These are phyloP conservation scores for Melanopsichium pennsylvanicum DNA, from an alignment of 1,284 basidiomycete species.

Conservation along the genomic window DNA sequence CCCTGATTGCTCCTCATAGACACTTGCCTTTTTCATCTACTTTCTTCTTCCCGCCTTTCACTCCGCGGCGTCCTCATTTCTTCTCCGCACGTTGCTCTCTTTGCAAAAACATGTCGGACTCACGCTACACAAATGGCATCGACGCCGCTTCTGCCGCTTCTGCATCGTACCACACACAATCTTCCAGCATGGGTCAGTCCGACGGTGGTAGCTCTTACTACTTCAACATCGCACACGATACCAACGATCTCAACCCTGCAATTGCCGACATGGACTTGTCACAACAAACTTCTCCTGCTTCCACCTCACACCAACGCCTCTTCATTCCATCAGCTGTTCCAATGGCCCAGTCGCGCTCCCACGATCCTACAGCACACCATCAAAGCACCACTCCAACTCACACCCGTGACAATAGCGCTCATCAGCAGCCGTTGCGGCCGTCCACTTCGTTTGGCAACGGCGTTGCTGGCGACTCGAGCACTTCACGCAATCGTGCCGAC, in stretches of 20 bases:
- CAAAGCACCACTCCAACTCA: not conserved
- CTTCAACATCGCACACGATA: constrained; percentile 11
- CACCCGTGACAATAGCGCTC: not conserved
- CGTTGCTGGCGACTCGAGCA: constrained; percentile 2
- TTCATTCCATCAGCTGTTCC: constrained; percentile 1
- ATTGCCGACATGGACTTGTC: constrained; percentile 16
- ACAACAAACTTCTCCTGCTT: not conserved
- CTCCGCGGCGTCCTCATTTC: not conserved
- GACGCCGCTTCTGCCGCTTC: constrained; percentile 2
- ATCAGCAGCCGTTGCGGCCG: constrained; percentile 13
- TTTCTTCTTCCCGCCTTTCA: too few species aligned
- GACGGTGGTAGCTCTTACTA: constrained; percentile 30
- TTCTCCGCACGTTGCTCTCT: not conserved
- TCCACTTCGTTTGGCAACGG: constrained; percentile 33
- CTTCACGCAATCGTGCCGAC: constrained; percentile 34
- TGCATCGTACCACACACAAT: constrained; percentile 16
- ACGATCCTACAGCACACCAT: not conserved
- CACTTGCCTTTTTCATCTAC: too few species aligned
- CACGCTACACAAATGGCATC: constrained; percentile 3
- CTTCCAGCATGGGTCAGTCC: constrained; percentile 28
- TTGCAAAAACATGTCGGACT: constrained; percentile 5
- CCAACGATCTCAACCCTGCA: constrained; percentile 10
- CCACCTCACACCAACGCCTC: constrained; percentile 12
- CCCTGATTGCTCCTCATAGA: too few species aligned
- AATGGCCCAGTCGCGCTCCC: constrained; percentile 22